These are phyloP conservation scores for Alternaria sp. DNA, from an alignment of 2,329 filamentous ascomycete species.

Conservation along the genomic window DNA sequence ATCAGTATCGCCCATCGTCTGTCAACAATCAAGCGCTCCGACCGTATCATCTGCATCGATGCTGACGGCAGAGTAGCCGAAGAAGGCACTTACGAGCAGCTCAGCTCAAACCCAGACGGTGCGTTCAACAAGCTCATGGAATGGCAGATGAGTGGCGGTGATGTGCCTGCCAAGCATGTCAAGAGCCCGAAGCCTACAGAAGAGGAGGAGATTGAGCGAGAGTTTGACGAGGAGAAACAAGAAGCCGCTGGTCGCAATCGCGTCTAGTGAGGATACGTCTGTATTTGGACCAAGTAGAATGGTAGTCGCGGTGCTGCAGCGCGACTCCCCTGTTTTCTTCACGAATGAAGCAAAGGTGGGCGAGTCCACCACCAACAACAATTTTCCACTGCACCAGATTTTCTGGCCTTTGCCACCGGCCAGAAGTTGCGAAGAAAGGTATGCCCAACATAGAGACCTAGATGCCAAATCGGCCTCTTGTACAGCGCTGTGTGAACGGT, in stretches of 20 bases:
- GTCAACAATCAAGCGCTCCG: conserved; percentile 94
- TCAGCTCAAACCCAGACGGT: conserved; percentile 76
- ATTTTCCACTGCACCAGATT: neutral
- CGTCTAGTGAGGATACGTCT: conserved; percentile 17
- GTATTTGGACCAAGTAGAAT: neutral
- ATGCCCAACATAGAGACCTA: neutral
- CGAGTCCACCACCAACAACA: neutral
- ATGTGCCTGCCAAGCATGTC: conserved; percentile 52
- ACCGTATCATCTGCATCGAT: conserved; percentile 91
- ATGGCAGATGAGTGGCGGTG: conserved; percentile 94
- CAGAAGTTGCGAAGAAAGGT: neutral
- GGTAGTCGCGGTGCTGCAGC: neutral
- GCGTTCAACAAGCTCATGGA: conserved; percentile 97
- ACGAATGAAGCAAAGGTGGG: conserved; percentile 3
- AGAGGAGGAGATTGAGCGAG: conserved; percentile 61
- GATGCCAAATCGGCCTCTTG: neutral
- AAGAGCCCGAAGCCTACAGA: conserved; percentile 53
- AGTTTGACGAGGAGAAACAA: conserved; percentile 51
- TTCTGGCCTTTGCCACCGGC: neutral
- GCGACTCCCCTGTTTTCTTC: conserved; percentile 5
- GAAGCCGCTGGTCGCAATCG: conserved; percentile 42
- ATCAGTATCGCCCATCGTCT: conserved; percentile 97
- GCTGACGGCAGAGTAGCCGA: conserved; percentile 89
- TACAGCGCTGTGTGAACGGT: neutral
- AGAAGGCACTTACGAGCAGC: conserved; percentile 80